These are phyloP conservation scores for Vigna trinervia DNA, from an alignment of 306 rosid genomes.

Conservation along the genomic window DNA sequence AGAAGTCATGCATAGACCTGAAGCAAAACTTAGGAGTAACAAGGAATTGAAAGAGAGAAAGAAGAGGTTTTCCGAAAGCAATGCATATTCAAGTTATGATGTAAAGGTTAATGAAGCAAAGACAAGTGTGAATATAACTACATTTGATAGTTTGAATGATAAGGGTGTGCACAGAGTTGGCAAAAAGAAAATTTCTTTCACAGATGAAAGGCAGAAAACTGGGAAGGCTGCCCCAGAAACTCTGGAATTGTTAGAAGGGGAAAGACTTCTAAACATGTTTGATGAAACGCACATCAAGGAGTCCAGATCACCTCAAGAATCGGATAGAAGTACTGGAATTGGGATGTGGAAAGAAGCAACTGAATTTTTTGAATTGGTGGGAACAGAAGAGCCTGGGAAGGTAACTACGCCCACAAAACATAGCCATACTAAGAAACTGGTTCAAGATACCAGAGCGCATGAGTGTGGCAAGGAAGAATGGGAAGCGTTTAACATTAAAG, in stretches of 20 bases:
- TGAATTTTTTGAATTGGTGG: constrained; percentile 81
- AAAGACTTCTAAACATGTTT: constrained; percentile 44
- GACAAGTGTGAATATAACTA: constrained; percentile 43
- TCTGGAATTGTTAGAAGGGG: constrained; percentile 51
- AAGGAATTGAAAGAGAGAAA: constrained; percentile 71
- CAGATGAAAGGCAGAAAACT: constrained; percentile 64
- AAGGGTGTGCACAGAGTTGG: constrained; percentile 49
- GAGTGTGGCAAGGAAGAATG: constrained; percentile 53
- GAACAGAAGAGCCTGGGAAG: constrained; percentile 63
- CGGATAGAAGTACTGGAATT: constrained; percentile 55
- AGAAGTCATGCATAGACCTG: constrained; percentile 68
- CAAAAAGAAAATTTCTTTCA: constrained; percentile 44
- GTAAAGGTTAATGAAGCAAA: constrained; percentile 50
- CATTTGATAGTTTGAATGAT: constrained; percentile 50
- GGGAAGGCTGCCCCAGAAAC: constrained; percentile 52
- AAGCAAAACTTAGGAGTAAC: constrained; percentile 64
- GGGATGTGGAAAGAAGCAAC: constrained; percentile 82
- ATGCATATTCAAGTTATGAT: constrained; percentile 51
- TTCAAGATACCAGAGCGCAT: constrained; percentile 45
- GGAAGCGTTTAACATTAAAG: constrained; percentile 47
- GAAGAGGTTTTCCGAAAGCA: constrained; percentile 58
- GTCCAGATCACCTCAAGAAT: constrained; percentile 61
- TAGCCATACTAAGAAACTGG: constrained; percentile 49
- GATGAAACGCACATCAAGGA: constrained; percentile 54
- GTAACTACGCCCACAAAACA: constrained; percentile 52